Base-by-base conservation (phyloP, 192 early-diverging fungal species). In the Coemansia sp. region DNA sequence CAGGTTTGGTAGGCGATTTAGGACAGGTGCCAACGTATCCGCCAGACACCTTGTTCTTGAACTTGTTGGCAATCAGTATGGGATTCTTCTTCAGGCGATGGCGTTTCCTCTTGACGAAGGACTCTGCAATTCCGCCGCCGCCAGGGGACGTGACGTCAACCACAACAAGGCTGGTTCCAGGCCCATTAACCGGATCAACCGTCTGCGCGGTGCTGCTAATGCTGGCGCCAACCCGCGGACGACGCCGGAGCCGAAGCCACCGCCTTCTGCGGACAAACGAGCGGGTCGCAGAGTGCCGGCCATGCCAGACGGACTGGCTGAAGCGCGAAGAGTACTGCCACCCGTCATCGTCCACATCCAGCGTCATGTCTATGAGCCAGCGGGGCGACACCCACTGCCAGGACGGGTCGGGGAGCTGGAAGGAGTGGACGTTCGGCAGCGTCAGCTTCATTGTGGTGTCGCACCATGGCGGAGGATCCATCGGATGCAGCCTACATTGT, bases 381-480 rank as follows among this genome's bases (percentile, higher is more conserved):
- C 80, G 80, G 11, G 81, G 80, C 32, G 74, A 83, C 16, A 79
- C 84, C 84, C 84, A 85, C 26, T 79, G 59, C 84, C 84, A 85
- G 49, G 71, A 79, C 21, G 80, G 79, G 32, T 81, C 77, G 12
- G 80, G 77, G 44, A 83, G 56, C 80, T 81, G 84, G 53, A 83
- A 85, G 37, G 79, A 82, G n/a, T 79, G 73, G n/a, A 85, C 76
- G 62, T 85, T 81, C 6, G 84, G 56, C 32, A 81, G 58, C 9
- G 76, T 76, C 74, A 82, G 69, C 54, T 69, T 71, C 70, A 77
- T 76, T 32, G 67, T 54, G 54, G 65, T 41, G 61, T 83, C 80
- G 62, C 76, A 69, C 84, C 84, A 85, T 18, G 84, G 76, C 21
- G 84, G 80, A 19, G 84, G 84, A 43, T 85, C 84, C 75, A 75